Percentiles rank a stretch among this genome's conserved stretches.
Evolutionary conservation across 164 flowering plant genomes (phyloP).

Genomic region (Saururus chinensis): DNA sequence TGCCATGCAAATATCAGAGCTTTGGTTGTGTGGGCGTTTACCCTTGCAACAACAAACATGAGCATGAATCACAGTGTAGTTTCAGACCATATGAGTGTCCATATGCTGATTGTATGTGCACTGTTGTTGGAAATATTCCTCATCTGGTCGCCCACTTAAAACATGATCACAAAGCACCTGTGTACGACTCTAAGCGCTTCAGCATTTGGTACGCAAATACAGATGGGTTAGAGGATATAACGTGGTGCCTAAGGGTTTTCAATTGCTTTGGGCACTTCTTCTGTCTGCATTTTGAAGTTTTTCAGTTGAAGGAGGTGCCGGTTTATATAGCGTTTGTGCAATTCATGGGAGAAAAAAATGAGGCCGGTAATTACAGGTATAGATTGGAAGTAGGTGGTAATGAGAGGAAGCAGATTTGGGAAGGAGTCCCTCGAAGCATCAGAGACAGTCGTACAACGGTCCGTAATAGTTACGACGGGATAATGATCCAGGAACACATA

Average conservation of each 20-base stretch:
- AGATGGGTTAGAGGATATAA: slow-evolving; percentile 82
- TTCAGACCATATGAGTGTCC: slow-evolving; percentile 87
- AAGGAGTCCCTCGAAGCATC: slow-evolving; percentile 55
- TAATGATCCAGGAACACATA: slow-evolving; percentile 8
- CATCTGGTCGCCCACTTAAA: slow-evolving; percentile 67
- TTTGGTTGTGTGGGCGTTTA: slow-evolving; percentile 75
- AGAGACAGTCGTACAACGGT: slow-evolving; percentile 50
- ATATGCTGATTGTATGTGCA: slow-evolving; percentile 93
- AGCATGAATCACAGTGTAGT: slow-evolving; percentile 70
- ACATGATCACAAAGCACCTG: slow-evolving; percentile 88
- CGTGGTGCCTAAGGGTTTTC: slow-evolving; percentile 88
- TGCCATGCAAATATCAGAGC: slow-evolving; percentile 85
- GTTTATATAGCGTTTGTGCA: slow-evolving; percentile 51
- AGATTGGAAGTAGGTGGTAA: slow-evolving; percentile 52
- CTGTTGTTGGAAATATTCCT: slow-evolving; percentile 75
- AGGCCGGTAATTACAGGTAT: slow-evolving; percentile 48
- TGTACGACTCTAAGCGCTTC: slow-evolving; percentile 85
- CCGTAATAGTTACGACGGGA: slow-evolving; percentile 51
- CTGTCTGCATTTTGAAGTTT: slow-evolving; percentile 58
- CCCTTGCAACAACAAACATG: slow-evolving; percentile 88
- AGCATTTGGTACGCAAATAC: slow-evolving; percentile 92
- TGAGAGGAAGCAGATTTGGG: slow-evolving; percentile 45
- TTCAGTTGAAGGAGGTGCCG: slow-evolving; percentile 45
- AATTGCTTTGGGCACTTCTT: slow-evolving; percentile 57
- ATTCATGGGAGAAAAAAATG: slow-evolving; percentile 53